Evolutionary conservation across 176 grass and related monocot genomes (phyloP), one percentile per base, ranked within the genome.

Genomic region (Thinopyrum elongatum): DNA sequence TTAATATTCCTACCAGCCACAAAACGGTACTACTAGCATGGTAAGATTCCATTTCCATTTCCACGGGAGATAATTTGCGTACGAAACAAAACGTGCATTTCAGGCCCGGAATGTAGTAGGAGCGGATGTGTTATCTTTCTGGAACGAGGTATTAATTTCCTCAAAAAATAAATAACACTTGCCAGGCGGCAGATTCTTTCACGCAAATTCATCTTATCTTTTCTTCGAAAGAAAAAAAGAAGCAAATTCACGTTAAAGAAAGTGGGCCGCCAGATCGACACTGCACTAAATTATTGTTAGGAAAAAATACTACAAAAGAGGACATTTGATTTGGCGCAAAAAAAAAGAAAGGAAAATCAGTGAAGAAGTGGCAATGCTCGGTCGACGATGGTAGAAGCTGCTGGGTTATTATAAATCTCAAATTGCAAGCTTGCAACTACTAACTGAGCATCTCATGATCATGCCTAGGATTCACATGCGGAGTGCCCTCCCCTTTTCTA

Each of bases 391-490:
- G 17, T 33, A 22, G 25, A 73, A 73, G 47, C 27, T 72, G 25
- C 13, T 4, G 2, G 71, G 34, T 31, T 46, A 28, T 23, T 16
- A 15, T 28, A 22, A 22, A 63, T 8, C 36, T 19, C 16, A 19
- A 76, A 31, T 31, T 30, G 73, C 27, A 53, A 76, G 17, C 7
- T 59, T 31, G 70, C 58, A 82, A 57, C 46, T 57, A 55, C 44
- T 58, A 69, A 31, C 15, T 12, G 19, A 77, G 31, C 69, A 75
- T 65, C 29, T 65, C 62, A 63, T 39, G 36, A 81, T 41, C 57
- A 36, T 25, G 74, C 67, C 41, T 80, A 80, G 44, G 76, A 58
- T 76, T 75, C 77, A 76, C 82, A 85, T 85, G 87, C n/a, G 7
- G 3, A 41, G 44, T 11, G 44, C 12, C 65, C 65, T 78, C 17